Conservation (phyloP, 2,329 filamentous ascomycete genomes). For the Aureobasidium zeae region DNA sequence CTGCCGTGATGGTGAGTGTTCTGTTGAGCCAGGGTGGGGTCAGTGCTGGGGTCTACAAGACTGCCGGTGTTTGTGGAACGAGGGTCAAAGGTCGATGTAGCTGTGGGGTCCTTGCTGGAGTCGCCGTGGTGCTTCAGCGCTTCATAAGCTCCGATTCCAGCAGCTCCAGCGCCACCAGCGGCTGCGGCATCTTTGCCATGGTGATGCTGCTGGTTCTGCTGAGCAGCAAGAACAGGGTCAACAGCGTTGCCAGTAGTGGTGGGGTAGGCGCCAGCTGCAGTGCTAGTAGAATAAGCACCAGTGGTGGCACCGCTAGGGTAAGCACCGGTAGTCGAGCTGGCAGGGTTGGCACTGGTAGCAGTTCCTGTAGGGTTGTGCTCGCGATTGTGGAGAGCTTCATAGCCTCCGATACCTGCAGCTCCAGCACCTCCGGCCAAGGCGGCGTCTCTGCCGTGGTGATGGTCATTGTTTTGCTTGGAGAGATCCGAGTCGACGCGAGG, state of each 20-base stretch:
- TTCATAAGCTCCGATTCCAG: slow-evolving; percentile 28
- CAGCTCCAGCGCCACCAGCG: slow-evolving; percentile 26
- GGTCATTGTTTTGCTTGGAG: slow-evolving; percentile 10
- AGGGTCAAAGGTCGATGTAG: slow-evolving; percentile 23
- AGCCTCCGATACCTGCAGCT: slow-evolving; percentile 27
- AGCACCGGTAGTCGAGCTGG: not conserved
- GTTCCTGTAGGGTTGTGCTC: slow-evolving; percentile 20
- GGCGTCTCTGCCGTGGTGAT: slow-evolving; percentile 19
- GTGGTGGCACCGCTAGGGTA: slow-evolving; percentile 23
- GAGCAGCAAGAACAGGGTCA: slow-evolving; percentile 13
- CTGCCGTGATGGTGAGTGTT: slow-evolving; percentile 24
- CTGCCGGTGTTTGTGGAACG: slow-evolving; percentile 24
- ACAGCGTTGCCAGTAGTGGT: too few species aligned
- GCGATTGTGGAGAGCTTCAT: slow-evolving; percentile 24
- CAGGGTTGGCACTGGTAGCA: not conserved
- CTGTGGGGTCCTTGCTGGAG: slow-evolving; percentile 16
- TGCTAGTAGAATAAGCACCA: slow-evolving; percentile 24
- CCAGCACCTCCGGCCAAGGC: slow-evolving; percentile 27
- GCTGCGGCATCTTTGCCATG: slow-evolving; percentile 22
- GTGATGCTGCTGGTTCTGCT: slow-evolving; percentile 6
- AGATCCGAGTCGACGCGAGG: slow-evolving; percentile 19
- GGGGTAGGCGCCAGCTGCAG: slow-evolving; percentile 22
- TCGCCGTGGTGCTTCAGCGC: slow-evolving; percentile 22
- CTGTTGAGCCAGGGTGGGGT: slow-evolving; percentile 1
- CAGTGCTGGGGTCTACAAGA: slow-evolving; percentile 20